Evolutionary conservation across 306 rosid genomes (phyloP).

Genomic region (Astragalus glycyphyllos): DNA sequence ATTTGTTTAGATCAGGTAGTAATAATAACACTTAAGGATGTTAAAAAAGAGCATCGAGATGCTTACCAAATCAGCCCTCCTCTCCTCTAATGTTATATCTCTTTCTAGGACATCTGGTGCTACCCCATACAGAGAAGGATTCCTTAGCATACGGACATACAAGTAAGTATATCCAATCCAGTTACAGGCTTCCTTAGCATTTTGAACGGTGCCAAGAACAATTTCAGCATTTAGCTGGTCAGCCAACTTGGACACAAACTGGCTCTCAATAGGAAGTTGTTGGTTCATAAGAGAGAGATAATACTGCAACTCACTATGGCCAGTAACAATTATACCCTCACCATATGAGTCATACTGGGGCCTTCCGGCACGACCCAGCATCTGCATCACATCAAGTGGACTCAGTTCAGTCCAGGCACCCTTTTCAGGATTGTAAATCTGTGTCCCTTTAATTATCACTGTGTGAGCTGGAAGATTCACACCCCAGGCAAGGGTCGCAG

Average conservation of each 20-base stretch:
- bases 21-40: constrained; percentile 18
- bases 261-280: constrained; percentile 94
- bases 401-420: constrained; percentile 98
- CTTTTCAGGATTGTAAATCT: constrained; percentile 90
- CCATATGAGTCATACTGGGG: constrained; percentile 89
- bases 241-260: constrained; percentile 89
- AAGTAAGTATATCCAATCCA: constrained; percentile 89
- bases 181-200: constrained; percentile 76
- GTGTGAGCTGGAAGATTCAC: constrained; percentile 94
- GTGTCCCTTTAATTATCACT: constrained; percentile 94
- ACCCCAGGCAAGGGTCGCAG: constrained; percentile 99
- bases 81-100: constrained; percentile 74
- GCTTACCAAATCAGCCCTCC: constrained; percentile 92
- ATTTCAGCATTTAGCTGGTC: constrained; percentile 94
- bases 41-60: neutral
- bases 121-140: constrained; percentile 84
- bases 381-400: constrained; percentile 96
- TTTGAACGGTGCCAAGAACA: constrained; percentile 92
- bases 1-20: neutral
- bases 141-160: constrained; percentile 74
- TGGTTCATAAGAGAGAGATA: constrained; percentile 95
- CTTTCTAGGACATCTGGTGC: constrained; percentile 68
- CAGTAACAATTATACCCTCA: constrained; percentile 92
- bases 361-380: constrained; percentile 99
- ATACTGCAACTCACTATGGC: constrained; percentile 89